Conservation (phyloP, 257 asterid genomes). For the Ophiorrhiza pumila region DNA sequence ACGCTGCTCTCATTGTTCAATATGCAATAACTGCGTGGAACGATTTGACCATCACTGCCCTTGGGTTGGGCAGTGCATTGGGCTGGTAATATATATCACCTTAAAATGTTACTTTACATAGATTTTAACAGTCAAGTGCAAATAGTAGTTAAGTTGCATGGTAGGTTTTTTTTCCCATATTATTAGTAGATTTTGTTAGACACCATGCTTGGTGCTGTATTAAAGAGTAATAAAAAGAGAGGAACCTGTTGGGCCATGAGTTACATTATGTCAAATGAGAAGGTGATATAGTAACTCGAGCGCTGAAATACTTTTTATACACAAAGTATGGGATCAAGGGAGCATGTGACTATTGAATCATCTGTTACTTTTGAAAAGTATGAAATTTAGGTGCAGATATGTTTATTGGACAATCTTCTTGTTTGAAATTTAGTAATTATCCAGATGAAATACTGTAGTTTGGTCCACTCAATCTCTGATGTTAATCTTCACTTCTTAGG, state of each 20-base stretch:
- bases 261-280: not conserved
- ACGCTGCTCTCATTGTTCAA: constrained; percentile 97
- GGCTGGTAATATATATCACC: constrained; percentile 52
- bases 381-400: not conserved
- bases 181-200: not conserved
- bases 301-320: not conserved
- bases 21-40: constrained; percentile 95
- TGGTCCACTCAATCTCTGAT: not conserved
- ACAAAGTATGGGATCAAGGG: not conserved
- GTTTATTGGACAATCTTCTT: not conserved
- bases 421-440: not conserved
- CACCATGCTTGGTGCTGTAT: not conserved
- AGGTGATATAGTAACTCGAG: not conserved
- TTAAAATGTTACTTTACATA: not conserved
- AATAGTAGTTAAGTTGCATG: not conserved
- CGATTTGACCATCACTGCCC: constrained; percentile 98
- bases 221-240: not conserved
- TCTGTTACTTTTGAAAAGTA: not conserved
- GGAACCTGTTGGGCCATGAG: not conserved
- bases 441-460: not conserved
- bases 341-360: not conserved
- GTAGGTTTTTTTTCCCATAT: not conserved
- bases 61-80: constrained; percentile 99
- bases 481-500: not conserved
- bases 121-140: not conserved